A percentile compares a stretch with the other conserved stretches of the same genome.
Evolutionary conservation across 1,284 basidiomycete genomes (phyloP).

Genomic region (Volvariella surrecta): DNA sequence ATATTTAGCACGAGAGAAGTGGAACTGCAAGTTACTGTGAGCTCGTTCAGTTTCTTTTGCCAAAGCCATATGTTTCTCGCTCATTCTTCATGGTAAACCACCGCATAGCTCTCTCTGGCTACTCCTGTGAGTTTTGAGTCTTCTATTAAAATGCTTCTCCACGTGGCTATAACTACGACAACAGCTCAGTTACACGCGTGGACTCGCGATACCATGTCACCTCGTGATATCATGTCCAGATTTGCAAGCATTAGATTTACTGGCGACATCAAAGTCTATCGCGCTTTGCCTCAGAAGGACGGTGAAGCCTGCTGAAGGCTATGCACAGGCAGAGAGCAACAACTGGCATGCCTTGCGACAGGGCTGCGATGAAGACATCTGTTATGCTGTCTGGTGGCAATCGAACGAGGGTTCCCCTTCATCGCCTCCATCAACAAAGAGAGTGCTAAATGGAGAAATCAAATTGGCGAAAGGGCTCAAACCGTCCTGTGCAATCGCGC

Average conservation of each 20-base stretch:
- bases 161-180: conserved; percentile 1
- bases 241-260: conserved; percentile 30
- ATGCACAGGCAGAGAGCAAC: conserved; percentile 20
- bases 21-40: conserved; percentile 30
- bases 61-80: too few species aligned
- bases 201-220: conserved; percentile 36
- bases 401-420: conserved; percentile 10
- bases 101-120: conserved; percentile 29
- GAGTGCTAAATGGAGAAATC: conserved; percentile 41
- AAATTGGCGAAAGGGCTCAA: conserved; percentile 37
- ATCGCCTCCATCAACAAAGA: conserved; percentile 9
- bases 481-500: conserved; percentile 37
- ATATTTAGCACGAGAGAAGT: conserved; percentile 17
- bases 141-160: conserved; percentile 6
- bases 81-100: not conserved
- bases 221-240: conserved; percentile 32
- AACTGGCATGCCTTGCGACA: conserved; percentile 15
- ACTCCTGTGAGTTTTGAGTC: conserved; percentile 28
- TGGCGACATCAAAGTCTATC: conserved; percentile 31
- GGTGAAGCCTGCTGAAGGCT: conserved; percentile 23
- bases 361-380: conserved; percentile 26
- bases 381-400: conserved; percentile 37
- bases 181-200: conserved; percentile 40
- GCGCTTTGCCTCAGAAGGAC: conserved; percentile 33
- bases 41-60: conserved; percentile 12